A percentile compares a stretch with the other conserved stretches of the same genome.
These are phyloP conservation scores for Blastobotrys malaysiensis DNA, from an alignment of 1,139 yeast genomes.

Conservation along the genomic window DNA sequence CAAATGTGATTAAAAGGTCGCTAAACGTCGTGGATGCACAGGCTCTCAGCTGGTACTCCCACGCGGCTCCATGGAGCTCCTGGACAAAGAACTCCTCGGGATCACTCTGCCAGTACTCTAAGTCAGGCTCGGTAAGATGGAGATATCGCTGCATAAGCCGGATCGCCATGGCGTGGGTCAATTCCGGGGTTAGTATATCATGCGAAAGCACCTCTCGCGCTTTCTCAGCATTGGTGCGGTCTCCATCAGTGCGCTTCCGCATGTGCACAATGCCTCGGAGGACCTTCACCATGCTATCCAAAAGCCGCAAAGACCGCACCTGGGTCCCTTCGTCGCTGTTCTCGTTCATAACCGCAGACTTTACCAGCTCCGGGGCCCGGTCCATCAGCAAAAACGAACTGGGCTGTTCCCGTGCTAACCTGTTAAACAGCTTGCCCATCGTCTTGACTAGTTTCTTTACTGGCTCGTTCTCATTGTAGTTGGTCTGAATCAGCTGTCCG, in stretches of 20 bases:
- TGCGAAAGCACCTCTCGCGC: constrained; percentile 50
- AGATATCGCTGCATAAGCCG: constrained; percentile 41
- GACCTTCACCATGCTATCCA: constrained; percentile 60
- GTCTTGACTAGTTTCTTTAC: constrained; percentile 69
- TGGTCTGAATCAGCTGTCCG: constrained; percentile 37
- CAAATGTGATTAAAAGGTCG: constrained; percentile 63
- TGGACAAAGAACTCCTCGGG: constrained; percentile 86
- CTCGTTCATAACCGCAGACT: neutral
- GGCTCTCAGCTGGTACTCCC: constrained; percentile 81
- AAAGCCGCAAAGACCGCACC: constrained; percentile 60
- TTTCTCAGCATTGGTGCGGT: constrained; percentile 50
- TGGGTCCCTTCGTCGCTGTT: constrained; percentile 48
- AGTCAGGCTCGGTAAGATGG: constrained; percentile 38
- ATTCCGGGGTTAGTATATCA: constrained; percentile 54
- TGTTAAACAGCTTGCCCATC: constrained; percentile 66
- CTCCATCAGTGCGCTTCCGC: constrained; percentile 52
- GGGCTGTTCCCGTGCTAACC: constrained; percentile 54
- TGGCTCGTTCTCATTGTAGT: constrained; percentile 29
- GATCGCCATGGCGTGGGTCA: constrained; percentile 66
- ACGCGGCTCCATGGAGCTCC: constrained; percentile 69
- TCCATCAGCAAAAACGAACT: constrained; percentile 60
- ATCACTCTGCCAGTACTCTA: constrained; percentile 74
- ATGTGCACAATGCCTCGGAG: constrained; percentile 65
- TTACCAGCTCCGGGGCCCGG: neutral
- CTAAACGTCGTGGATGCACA: constrained; percentile 84